Evolutionary conservation across 225 moss, liverwort and hornwort genomes (phyloP).

Genomic region (Climacium dendroides): DNA sequence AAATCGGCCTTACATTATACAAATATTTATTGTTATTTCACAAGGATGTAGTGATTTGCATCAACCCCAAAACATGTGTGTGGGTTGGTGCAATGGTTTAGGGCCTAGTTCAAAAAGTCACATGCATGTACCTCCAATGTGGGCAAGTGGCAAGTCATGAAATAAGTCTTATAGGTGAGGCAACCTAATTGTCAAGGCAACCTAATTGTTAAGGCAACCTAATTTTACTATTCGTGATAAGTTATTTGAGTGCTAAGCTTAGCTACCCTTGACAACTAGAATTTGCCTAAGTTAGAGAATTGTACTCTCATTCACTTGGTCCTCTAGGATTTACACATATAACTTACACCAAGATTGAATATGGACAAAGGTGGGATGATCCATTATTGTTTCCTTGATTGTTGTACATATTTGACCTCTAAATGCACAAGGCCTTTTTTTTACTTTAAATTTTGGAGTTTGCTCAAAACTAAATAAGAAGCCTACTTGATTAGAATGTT

Average conservation of each 20-base stretch:
- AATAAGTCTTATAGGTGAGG: too few species aligned
- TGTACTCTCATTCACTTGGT: background rate
- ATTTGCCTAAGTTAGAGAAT: background rate
- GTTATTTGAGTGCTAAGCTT: background rate
- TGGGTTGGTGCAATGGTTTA: too few species aligned
- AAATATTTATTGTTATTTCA: too few species aligned
- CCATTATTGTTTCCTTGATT: background rate
- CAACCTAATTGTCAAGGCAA: too few species aligned
- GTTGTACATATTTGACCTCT: background rate
- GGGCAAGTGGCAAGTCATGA: too few species aligned
- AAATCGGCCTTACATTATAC: too few species aligned
- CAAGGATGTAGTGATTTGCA: too few species aligned
- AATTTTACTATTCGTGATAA: too few species aligned
- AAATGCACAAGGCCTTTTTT: background rate
- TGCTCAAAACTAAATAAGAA: background rate
- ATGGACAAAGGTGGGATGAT: background rate
- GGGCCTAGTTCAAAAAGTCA: too few species aligned
- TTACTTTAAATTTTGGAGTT: background rate
- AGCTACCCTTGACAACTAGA: accelerated
- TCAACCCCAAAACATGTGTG: too few species aligned
- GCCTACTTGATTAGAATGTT: background rate
- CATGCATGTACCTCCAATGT: too few species aligned
- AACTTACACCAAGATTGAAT: too few species aligned
- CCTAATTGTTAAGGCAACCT: background rate
- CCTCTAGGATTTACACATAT: accelerated